A percentile compares a stretch with the other conserved stretches of the same genome.
phyloP scores from a whole-genome alignment of 1,284 basidiomycete genomes.

The Leccinum variabile region DNA sequence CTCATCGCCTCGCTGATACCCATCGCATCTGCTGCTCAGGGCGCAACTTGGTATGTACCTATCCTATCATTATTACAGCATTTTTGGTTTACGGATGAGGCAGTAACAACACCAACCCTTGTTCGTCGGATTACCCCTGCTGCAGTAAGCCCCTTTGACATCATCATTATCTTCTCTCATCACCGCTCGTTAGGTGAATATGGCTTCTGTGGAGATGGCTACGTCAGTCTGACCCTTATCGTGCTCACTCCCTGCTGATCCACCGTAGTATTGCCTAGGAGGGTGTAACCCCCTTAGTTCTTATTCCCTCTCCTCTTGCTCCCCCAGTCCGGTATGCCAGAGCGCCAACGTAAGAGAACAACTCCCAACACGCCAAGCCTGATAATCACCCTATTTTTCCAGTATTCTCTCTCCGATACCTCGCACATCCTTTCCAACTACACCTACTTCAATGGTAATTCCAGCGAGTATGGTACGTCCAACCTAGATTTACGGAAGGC shows the following conservation, averaged over 20 bases:
- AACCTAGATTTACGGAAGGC: neutral
- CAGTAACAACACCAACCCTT: conserved; percentile 56
- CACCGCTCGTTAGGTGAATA: conserved; percentile 54
- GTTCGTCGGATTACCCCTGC: conserved; percentile 62
- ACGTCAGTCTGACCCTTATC: conserved; percentile 37
- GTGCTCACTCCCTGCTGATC: conserved; percentile 7
- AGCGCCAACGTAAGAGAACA: conserved; percentile 50
- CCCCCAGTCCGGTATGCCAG: conserved; percentile 70
- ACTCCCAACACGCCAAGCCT: neutral
- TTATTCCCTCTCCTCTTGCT: conserved; percentile 61
- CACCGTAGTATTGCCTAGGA: conserved; percentile 67
- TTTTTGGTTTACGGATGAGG: neutral
- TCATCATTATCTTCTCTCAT: conserved; percentile 1
- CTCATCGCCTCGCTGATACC: conserved; percentile 22
- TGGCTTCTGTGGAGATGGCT: conserved; percentile 67
- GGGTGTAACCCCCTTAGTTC: conserved; percentile 81
- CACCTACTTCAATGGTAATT: conserved; percentile 73
- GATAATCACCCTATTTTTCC: conserved; percentile 6
- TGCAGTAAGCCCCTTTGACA: conserved; percentile 51
- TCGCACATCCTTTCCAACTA: conserved; percentile 65
- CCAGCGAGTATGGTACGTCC: conserved; percentile 50
- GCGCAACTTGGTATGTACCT: conserved; percentile 29
- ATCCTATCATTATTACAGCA: neutral
- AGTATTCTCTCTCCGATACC: conserved; percentile 67
- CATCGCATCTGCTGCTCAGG: conserved; percentile 22